Percentiles rank a stretch among this genome's conserved stretches.
Evolutionary conservation across 78 protist genomes (phyloP).

Genomic region (Parvularia atlantis): DNA sequence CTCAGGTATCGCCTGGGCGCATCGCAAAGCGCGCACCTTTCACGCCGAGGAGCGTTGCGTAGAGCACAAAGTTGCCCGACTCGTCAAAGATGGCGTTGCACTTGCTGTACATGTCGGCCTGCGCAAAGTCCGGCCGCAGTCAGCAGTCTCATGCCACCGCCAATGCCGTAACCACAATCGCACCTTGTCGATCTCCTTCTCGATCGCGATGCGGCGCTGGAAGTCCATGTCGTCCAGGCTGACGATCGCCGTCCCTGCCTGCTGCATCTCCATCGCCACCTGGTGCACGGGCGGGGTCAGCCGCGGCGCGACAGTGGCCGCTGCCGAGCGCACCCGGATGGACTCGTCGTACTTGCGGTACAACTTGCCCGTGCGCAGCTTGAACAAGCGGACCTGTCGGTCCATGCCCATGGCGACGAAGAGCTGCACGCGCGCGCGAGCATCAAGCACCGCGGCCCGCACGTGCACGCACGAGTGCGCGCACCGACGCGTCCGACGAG

Average conservation of each 20-base stretch:
- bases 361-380: conserved; percentile 48
- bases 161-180: not conserved
- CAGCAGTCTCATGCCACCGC: not conserved
- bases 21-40: conserved; percentile 36
- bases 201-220: conserved; percentile 80
- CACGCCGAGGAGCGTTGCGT: conserved; percentile 78
- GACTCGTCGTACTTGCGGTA: conserved; percentile 67
- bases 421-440: too few relatives aligned
- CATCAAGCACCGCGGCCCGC: too few relatives aligned
- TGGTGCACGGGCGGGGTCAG: not conserved
- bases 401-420: conserved; percentile 54
- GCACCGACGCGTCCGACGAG: conserved; percentile 50
- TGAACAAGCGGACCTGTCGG: conserved; percentile 53
- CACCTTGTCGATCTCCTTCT: conserved; percentile 37
- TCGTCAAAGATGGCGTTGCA: conserved; percentile 72
- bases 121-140: not conserved
- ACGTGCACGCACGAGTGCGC: too few relatives aligned
- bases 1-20: too few relatives aligned
- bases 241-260: not conserved
- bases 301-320: not conserved
- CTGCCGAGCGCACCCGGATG: too few relatives aligned
- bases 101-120: too few relatives aligned
- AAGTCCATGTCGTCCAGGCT: conserved; percentile 71
- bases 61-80: conserved; percentile 62
- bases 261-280: not conserved